Conservation (phyloP, 1,284 basidiomycete species). For the Phaffia rhodozyma region DNA sequence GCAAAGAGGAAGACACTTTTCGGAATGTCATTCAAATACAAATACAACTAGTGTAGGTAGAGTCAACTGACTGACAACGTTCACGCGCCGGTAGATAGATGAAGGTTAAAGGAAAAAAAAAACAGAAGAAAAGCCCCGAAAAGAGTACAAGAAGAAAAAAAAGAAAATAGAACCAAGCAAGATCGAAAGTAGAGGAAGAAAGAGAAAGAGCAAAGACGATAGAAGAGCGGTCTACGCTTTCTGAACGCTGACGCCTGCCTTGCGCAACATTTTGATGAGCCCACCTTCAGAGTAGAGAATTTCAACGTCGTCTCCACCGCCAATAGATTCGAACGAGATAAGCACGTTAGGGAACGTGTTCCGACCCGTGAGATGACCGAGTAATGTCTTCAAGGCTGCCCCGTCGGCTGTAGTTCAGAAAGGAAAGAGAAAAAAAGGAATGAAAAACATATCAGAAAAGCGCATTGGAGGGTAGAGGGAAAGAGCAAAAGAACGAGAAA, state of each 20-base stretch:
- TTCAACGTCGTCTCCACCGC: conserved; percentile 34
- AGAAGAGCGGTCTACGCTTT: not conserved
- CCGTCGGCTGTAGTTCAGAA: conserved; percentile 27
- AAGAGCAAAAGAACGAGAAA: not conserved
- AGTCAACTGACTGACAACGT: too few relatives aligned
- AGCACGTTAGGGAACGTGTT: conserved; percentile 37
- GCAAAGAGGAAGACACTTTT: too few relatives aligned
- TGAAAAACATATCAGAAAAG: not conserved
- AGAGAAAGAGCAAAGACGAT: not conserved
- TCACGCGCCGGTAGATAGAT: not conserved
- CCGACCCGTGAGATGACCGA: conserved; percentile 31
- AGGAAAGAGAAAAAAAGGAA: not conserved
- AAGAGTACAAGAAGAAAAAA: not conserved
- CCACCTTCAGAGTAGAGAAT: conserved; percentile 33
- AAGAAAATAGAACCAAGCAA: not conserved
- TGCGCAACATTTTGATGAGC: conserved; percentile 24
- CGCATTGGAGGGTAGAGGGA: not conserved
- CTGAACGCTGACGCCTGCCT: conserved; percentile 18
- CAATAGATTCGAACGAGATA: conserved; percentile 31
- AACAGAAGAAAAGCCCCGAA: not conserved
- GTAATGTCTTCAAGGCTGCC: conserved; percentile 28
- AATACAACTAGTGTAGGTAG: too few relatives aligned
- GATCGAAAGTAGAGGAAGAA: not conserved
- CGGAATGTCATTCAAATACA: too few relatives aligned
- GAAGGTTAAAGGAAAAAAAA: not conserved